Percentiles rank a stretch among this genome's conserved stretches.
These are phyloP conservation scores for Komagataella mondaviorum DNA, from an alignment of 805 yeast species.

Conservation along the genomic window DNA sequence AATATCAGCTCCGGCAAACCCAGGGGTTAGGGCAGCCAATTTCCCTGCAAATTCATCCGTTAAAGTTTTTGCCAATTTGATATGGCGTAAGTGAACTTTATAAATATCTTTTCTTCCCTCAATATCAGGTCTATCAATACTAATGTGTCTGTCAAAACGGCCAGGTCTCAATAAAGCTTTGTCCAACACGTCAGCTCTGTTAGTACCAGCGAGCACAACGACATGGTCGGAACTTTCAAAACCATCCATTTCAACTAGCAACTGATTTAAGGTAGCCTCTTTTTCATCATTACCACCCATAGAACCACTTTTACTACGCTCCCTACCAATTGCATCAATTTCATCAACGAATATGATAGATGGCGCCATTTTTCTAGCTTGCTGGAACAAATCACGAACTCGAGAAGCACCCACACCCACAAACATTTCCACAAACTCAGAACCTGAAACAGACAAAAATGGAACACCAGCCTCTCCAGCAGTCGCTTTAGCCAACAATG, in stretches of 20 bases:
- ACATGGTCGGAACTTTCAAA: conserved; percentile 81
- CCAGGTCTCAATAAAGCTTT: conserved; percentile 90
- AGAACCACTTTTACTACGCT: conserved; percentile 54
- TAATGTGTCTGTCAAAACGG: conserved; percentile 82
- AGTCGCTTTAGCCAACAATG: conserved; percentile 83
- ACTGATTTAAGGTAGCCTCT: conserved; percentile 84
- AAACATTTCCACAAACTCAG: conserved; percentile 95
- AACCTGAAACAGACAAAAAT: conserved; percentile 80
- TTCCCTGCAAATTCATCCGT: conserved; percentile 62
- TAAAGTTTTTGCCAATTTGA: conserved; percentile 33
- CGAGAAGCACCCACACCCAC: conserved; percentile 95
- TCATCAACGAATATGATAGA: conserved; percentile 87
- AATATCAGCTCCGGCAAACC: conserved; percentile 92
- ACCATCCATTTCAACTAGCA: conserved; percentile 93
- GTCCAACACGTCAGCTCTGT: conserved; percentile 84
- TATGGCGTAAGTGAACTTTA: conserved; percentile 59
- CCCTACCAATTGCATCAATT: conserved; percentile 92
- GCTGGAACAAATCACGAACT: conserved; percentile 83
- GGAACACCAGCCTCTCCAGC: conserved; percentile 97
- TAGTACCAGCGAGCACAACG: conserved; percentile 91
- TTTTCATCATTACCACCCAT: conserved; percentile 86
- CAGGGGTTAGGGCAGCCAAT: conserved; percentile 86
- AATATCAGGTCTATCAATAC: conserved; percentile 77
- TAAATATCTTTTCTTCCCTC: conserved; percentile 84
- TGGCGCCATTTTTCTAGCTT: conserved; percentile 85